A percentile compares a stretch with the other conserved stretches of the same genome.
Evolutionary conservation across 2,329 filamentous ascomycete genomes (phyloP).

Genomic region (Alternaria triticina): DNA sequence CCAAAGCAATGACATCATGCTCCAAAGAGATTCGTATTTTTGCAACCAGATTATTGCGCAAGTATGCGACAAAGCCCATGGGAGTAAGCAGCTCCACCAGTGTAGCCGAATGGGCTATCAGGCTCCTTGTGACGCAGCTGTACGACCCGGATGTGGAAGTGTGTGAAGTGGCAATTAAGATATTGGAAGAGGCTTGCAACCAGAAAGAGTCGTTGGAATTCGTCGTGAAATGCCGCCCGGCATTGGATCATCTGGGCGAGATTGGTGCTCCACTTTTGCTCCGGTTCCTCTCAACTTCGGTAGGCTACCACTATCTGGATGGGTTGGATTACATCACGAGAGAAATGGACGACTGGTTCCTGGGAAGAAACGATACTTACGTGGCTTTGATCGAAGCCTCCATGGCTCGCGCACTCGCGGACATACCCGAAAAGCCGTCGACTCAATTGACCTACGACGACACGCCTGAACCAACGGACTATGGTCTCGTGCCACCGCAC

Average conservation of each 20-base stretch:
- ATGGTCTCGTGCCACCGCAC: slow-evolving; percentile 81
- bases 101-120: slow-evolving; percentile 94
- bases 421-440: slow-evolving; percentile 63
- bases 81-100: slow-evolving; percentile 52
- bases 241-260: slow-evolving; percentile 92
- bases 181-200: slow-evolving; percentile 96
- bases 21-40: slow-evolving; percentile 91
- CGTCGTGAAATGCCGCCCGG: slow-evolving; percentile 93
- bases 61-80: slow-evolving; percentile 74
- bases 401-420: slow-evolving; percentile 81
- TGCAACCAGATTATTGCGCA: slow-evolving; percentile 83
- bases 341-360: slow-evolving; percentile 99
- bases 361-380: slow-evolving; percentile 96
- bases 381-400: slow-evolving; percentile 95
- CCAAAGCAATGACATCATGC: slow-evolving; percentile 89
- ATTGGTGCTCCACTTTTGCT: slow-evolving; percentile 92
- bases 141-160: slow-evolving; percentile 98
- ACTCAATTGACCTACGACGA: slow-evolving; percentile 51
- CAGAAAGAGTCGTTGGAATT: slow-evolving; percentile 89
- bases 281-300: slow-evolving; percentile 92
- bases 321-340: slow-evolving; percentile 98
- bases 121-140: slow-evolving; percentile 93
- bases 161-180: slow-evolving; percentile 94
- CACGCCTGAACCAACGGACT: slow-evolving; percentile 55
- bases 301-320: slow-evolving; percentile 96